Percentiles rank a stretch among this genome's conserved stretches.
Conservation (phyloP, 768 basidiomycete species). For the Tylopilus balloui region DNA sequence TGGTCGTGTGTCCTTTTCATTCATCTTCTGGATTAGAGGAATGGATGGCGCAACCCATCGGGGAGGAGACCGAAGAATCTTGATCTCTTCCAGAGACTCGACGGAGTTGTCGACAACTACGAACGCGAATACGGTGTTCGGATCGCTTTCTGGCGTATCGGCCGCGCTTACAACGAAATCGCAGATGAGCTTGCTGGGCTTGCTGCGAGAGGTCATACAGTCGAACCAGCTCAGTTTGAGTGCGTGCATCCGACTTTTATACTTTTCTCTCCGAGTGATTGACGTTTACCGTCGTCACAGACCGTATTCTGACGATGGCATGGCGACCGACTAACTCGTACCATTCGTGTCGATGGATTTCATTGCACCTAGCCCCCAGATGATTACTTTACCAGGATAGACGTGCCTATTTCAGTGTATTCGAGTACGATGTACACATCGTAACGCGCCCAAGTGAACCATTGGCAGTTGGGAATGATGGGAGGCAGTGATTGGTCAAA, state of each 20-base stretch:
- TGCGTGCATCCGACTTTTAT: neutral
- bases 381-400: slow-evolving; percentile 1
- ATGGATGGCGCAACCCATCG: slow-evolving; percentile 10
- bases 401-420: neutral
- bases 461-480: neutral
- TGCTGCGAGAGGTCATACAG: slow-evolving; percentile 4
- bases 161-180: slow-evolving; percentile 10
- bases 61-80: slow-evolving; percentile 15
- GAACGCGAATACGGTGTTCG: slow-evolving; percentile 6
- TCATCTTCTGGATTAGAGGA: neutral
- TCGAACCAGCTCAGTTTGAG: slow-evolving; percentile 3
- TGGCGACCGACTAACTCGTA: neutral
- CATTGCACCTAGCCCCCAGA: neutral
- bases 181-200: slow-evolving; percentile 10
- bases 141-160: slow-evolving; percentile 15
- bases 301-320: neutral
- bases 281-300: neutral
- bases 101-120: neutral
- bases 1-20: neutral
- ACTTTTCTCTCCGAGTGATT: neutral
- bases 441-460: neutral
- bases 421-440: neutral
- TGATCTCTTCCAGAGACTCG: slow-evolving; percentile 14
- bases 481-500: neutral
- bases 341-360: neutral